Evolutionary conservation across 73 alveolate genomes (phyloP).

Genomic region (Blepharisma stoltei): DNA sequence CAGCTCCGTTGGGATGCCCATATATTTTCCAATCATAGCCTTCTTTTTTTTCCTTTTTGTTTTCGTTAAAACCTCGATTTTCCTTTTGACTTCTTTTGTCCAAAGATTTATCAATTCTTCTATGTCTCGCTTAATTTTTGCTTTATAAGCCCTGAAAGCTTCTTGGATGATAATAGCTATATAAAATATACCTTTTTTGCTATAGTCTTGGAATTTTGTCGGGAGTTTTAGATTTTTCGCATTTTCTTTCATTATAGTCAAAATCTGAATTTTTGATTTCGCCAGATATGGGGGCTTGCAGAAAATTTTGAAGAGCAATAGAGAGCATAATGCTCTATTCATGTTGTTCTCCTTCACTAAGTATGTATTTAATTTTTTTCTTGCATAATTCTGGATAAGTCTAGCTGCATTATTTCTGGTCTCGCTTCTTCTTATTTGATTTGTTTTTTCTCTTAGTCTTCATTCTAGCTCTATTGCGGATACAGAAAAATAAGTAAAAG

Average conservation of each 20-base stretch:
- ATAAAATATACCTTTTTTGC: not conserved
- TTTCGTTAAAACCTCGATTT: not conserved
- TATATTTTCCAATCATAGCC: not conserved
- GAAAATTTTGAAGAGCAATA: not conserved
- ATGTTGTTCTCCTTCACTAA: not conserved
- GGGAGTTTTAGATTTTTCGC: not conserved
- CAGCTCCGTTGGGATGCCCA: not conserved
- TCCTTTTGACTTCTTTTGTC: not conserved
- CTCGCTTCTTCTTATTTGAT: not conserved
- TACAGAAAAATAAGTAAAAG: not conserved
- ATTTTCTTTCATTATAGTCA: not conserved
- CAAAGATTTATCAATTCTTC: conserved; percentile 4
- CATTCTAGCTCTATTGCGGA: not conserved
- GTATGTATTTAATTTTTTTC: not conserved
- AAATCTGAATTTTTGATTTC: not conserved
- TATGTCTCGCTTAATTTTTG: not conserved
- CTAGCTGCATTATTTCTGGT: not conserved
- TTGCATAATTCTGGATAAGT: not conserved
- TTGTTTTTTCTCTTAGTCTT: not conserved
- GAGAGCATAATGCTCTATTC: not conserved
- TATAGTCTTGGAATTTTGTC: not conserved
- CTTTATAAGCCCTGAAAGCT: not conserved
- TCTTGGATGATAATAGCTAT: not conserved
- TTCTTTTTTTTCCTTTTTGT: conserved; percentile 2
- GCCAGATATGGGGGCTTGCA: not conserved